Conservation (phyloP, 108 stramenopile genomes). For the Nitzschia palea region DNA sequence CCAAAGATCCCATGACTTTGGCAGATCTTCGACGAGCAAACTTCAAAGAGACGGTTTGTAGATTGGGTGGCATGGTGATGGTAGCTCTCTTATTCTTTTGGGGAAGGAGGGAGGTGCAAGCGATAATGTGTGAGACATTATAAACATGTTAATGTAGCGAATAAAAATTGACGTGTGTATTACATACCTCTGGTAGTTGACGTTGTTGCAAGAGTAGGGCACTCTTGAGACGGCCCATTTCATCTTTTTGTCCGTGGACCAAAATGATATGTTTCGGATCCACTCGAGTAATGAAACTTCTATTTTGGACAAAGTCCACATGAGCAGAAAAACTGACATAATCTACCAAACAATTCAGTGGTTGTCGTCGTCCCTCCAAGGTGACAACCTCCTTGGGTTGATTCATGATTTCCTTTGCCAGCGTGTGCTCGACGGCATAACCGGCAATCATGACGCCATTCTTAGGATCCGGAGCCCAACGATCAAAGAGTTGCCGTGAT, state of each 20-base stretch:
- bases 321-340: constrained; percentile 98
- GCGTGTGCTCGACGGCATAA: constrained; percentile 97
- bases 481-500: constrained; percentile 93
- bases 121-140: background rate
- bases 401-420: constrained; percentile 95
- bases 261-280: constrained; percentile 94
- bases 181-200: constrained; percentile 66
- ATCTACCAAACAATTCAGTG: constrained; percentile 91
- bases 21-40: constrained; percentile 88
- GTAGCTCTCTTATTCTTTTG: constrained; percentile 76
- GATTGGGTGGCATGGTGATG: constrained; percentile 87
- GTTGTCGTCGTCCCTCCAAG: constrained; percentile 90
- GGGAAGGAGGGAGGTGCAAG: background rate
- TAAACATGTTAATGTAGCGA: background rate
- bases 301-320: constrained; percentile 97
- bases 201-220: constrained; percentile 82
- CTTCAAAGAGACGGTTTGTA: constrained; percentile 81
- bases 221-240: constrained; percentile 91
- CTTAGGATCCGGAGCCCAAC: constrained; percentile 94
- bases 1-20: constrained; percentile 88
- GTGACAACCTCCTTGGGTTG: constrained; percentile 95
- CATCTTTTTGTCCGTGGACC: constrained; percentile 97
- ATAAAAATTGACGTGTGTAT: background rate
- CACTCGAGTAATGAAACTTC: constrained; percentile 85
- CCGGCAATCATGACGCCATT: constrained; percentile 98